Evolutionary conservation across 345 rosid species (phyloP).

Genomic region (Eucalyptus melliodora): DNA sequence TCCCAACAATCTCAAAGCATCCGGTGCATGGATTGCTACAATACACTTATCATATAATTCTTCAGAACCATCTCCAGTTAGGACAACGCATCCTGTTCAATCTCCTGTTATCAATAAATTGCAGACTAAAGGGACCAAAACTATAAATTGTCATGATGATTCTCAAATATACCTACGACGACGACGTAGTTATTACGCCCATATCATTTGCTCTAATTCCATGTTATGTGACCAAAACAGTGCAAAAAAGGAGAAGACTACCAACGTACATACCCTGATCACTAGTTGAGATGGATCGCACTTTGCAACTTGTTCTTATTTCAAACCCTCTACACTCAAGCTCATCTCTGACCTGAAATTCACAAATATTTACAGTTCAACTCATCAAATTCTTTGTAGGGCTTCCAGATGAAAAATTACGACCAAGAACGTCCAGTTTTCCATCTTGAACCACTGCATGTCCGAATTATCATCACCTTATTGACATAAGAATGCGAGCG

Average conservation of each 20-base stretch:
- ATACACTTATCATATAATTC: constrained; percentile 45
- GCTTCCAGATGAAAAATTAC: not conserved
- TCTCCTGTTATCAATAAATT: not conserved
- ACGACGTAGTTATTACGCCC: not conserved
- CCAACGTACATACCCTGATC: constrained; percentile 17
- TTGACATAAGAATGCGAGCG: constrained; percentile 62
- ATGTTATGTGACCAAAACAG: not conserved
- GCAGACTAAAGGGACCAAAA: not conserved
- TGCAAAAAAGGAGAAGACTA: not conserved
- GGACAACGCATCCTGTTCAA: constrained; percentile 35
- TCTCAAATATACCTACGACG: not conserved
- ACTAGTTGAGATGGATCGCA: constrained; percentile 32
- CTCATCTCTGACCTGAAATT: constrained; percentile 44
- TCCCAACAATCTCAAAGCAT: constrained; percentile 57
- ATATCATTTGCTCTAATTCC: not conserved
- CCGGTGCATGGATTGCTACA: constrained; percentile 70
- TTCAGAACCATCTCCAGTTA: constrained; percentile 27
- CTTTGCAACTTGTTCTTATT: constrained; percentile 46
- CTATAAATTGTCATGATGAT: not conserved
- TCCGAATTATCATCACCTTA: constrained; percentile 24
- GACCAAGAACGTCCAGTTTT: not conserved
- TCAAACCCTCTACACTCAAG: constrained; percentile 55
- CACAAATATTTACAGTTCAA: not conserved
- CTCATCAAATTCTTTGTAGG: not conserved
- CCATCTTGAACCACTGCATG: not conserved